Evolutionary conservation across 257 asterid genomes (phyloP), one percentile per base, ranked within the genome.

Genomic region (Rauvolfia tetraphylla): DNA sequence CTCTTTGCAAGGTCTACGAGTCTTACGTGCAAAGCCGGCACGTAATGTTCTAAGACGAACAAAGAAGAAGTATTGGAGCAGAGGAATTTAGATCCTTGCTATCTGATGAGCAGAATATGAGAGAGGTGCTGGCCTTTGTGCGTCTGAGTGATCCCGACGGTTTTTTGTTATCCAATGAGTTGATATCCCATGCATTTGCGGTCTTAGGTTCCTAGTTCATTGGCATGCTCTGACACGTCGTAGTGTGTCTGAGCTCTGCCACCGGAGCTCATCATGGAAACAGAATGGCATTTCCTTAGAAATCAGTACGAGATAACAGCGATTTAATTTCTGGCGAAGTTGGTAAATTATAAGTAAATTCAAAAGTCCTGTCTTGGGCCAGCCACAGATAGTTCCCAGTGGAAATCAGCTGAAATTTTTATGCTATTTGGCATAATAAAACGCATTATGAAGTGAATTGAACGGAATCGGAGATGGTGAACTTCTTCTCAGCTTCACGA

Each of bases 91-190:
- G 73, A 42, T 80, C 83, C 72, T 75, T 79, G 54, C 71, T 83
- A 12, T 70, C 81, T 1, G 80, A 80, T 22, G 81, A 82, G 54
- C 34, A 34, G 27, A 72, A 73, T 81, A 75, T 76, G 72, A 53
- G 71, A 39, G 85, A 87, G 78, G 83, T 72, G 63, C 75, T 81
- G 70, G 89, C 85, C 11, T 91, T 76, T 83, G 85, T 95, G 66
- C 85, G 96, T 36, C 87, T 92, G 10, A 88, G 96, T 71, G 99
- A 95, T 82, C 98, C 99, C 0, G 96, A 92, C 80, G 96, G 98
- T 54, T 95, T 93, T 78, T 71, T 95, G 74, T 86, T 95, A 68
- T 95, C 99, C 7, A 95, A 93, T 71, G 99, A 95, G 84, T 74
- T 95, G 85, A 91, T 95, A 90, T 88, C 96, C 75, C 92, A 91